phyloP scores from a whole-genome alignment of 352 stramenopile genomes.

The Phytopythium litorale region DNA sequence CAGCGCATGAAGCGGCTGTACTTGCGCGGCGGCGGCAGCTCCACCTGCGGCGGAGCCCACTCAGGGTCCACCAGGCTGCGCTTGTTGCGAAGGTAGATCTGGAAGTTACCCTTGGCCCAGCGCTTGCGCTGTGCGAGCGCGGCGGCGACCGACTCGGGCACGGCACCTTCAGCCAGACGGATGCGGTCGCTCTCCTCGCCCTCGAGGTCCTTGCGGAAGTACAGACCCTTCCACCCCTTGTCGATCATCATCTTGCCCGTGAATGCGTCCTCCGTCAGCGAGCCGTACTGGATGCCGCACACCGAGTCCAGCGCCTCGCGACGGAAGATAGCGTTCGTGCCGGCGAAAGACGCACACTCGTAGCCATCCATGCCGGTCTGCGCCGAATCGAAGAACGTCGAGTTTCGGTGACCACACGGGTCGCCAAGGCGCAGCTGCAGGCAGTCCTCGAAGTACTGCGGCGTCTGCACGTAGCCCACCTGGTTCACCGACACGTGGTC shows the following conservation, averaged over 20 bases:
- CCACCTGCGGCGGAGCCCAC: constrained; percentile 43
- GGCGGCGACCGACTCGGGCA: constrained; percentile 62
- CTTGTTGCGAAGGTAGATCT: constrained; percentile 71
- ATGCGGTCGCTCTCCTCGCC: constrained; percentile 66
- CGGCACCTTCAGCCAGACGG: constrained; percentile 54
- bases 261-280: constrained; percentile 71
- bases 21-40: constrained; percentile 54
- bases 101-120: constrained; percentile 78
- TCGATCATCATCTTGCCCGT: constrained; percentile 80
- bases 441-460: constrained; percentile 73
- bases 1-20: constrained; percentile 76
- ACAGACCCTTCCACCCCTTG: constrained; percentile 74
- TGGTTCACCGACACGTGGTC: constrained; percentile 70
- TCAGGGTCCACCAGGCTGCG: constrained; percentile 56
- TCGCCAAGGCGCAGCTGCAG: constrained; percentile 59
- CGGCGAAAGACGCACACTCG: constrained; percentile 67
- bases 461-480: constrained; percentile 70
- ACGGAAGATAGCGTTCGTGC: constrained; percentile 76
- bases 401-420: constrained; percentile 62
- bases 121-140: constrained; percentile 63
- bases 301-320: constrained; percentile 69
- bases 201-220: constrained; percentile 77
- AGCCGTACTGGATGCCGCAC: constrained; percentile 70
- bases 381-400: constrained; percentile 66
- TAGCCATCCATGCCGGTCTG: constrained; percentile 77